Evolutionary conservation across 192 early-diverging fungal genomes (phyloP).

Genomic region (Kickxella alabastrina): DNA sequence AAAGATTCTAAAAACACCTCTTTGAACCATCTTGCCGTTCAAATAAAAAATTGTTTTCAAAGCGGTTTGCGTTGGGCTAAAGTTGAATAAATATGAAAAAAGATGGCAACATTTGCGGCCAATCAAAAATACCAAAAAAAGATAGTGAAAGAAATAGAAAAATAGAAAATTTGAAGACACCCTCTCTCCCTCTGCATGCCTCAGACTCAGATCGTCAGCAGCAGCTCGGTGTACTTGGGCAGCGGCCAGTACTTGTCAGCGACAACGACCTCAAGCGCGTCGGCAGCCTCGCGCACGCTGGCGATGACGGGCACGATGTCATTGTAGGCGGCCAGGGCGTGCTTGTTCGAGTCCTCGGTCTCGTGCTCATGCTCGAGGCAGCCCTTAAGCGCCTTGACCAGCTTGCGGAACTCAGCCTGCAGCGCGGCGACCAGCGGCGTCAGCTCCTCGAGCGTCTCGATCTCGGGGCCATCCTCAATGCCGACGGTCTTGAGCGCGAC

Average conservation of each 20-base stretch:
- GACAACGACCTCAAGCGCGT: constrained; percentile 74
- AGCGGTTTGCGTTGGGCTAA: no score
- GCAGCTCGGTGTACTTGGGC: constrained; percentile 95
- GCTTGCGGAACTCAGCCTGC: constrained; percentile 53
- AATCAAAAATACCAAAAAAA: background rate
- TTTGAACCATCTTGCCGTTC: no score
- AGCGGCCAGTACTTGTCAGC: constrained; percentile 94
- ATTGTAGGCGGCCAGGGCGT: constrained; percentile 62
- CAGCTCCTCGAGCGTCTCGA: constrained; percentile 63
- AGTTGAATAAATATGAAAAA: background rate
- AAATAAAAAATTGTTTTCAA: no score
- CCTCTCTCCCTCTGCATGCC: no score
- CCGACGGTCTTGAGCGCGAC: constrained; percentile 62
- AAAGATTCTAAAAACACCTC: no score
- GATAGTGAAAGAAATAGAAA: constrained; percentile 2
- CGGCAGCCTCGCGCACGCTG: constrained; percentile 61
- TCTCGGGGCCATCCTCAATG: constrained; percentile 64
- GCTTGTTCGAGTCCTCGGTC: constrained; percentile 55
- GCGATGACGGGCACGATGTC: constrained; percentile 71
- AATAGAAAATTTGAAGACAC: no score
- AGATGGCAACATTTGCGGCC: constrained; percentile 1
- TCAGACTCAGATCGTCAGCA: constrained; percentile 57
- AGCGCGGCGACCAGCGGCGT: constrained; percentile 59
- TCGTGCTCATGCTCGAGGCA: constrained; percentile 48
- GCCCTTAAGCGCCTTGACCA: constrained; percentile 58